Base-by-base conservation (phyloP, 2,329 filamentous ascomycete species). In the Colletotrichum zoysiae region DNA sequence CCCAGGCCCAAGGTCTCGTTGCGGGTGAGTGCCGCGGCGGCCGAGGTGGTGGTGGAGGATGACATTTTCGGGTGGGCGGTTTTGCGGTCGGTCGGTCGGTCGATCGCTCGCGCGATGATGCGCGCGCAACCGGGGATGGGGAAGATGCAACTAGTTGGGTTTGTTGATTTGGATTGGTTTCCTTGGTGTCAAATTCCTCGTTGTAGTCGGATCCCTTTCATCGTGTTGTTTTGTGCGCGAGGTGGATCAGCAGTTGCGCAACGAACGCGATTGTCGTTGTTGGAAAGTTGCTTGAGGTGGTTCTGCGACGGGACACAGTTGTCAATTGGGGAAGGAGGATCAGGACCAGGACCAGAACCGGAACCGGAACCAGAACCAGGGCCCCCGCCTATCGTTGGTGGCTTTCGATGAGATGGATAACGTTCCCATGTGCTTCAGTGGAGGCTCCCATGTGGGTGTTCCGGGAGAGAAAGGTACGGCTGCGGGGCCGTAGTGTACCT, bases 1-100 rank as follows among this genome's bases (percentile, higher is more conserved):
- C 92, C 78, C 74, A 91, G 87, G 65, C 81, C 81, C 74, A 88
- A 78, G n/a, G 85, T 83, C 80, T 91, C 89, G 64, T 79, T 79
- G 73, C 81, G 81, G 64, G 88, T 86, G 75, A 91, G 88, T 44
- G 81, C 75, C n/a, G 80, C 77, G 44, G 79, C 74, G 64, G 77
- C 65, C 23, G 80, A 76, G 65, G 77, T 64, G 26, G 79, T 76
- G 65, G 77, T 65, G 46, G 78, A 74, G 65, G 77, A 66, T 42
- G 78, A 75, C 76, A 80, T 80, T 75, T 76, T 76, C 67, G 67
- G 64, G 72, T 35, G 72, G 38, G 55, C 20, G 72, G 38, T 16
- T 46, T 35, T n/a, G n/a, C n/a, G n/a, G n/a, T n/a, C n/a, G n/a
- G n/a, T n/a, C n/a, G n/a, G n/a, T n/a, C n/a, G n/a, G n/a, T n/a